phyloP scores from a whole-genome alignment of 1,284 basidiomycete genomes.

The Ceratobasidium sp. region DNA sequence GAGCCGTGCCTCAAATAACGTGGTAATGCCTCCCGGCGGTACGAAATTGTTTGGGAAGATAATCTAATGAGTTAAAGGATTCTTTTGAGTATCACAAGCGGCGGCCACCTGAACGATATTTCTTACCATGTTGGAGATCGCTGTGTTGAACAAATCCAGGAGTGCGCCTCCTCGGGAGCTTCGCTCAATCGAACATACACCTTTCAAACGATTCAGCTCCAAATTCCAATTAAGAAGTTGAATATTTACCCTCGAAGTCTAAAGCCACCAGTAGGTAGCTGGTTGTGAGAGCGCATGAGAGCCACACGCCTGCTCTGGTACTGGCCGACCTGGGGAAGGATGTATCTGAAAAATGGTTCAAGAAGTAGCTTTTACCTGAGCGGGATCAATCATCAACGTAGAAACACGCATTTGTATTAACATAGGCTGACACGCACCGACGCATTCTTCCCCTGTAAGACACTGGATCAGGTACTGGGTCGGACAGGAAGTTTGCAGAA shows the following conservation, averaged over 20 bases:
- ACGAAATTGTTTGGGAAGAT: constrained; percentile 74
- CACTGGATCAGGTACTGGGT: constrained; percentile 59
- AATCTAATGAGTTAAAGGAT: constrained; percentile 54
- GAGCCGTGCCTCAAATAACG: constrained; percentile 58
- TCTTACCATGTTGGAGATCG: constrained; percentile 65
- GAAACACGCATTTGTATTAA: background rate
- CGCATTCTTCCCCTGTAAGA: constrained; percentile 65
- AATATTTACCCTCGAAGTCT: constrained; percentile 67
- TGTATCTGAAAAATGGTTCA: constrained; percentile 71
- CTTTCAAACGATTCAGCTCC: constrained; percentile 52
- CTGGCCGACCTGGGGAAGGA: constrained; percentile 74
- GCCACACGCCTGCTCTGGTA: constrained; percentile 73
- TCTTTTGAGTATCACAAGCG: background rate
- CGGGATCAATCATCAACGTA: constrained; percentile 3
- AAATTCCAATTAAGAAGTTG: background rate
- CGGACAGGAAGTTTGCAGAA: background rate
- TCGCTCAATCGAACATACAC: constrained; percentile 71
- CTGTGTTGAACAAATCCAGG: constrained; percentile 71
- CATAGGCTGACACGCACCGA: constrained; percentile 39
- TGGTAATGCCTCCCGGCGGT: constrained; percentile 60
- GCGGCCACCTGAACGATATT: background rate
- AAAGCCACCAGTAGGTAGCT: constrained; percentile 66
- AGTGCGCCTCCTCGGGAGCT: constrained; percentile 72
- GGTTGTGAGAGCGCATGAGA: constrained; percentile 69
- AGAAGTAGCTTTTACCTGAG: constrained; percentile 57